A percentile compares a stretch with the other conserved stretches of the same genome.
Evolutionary conservation across 2,329 filamentous ascomycete genomes (phyloP).

Genomic region (Fusarium haematococcum): DNA sequence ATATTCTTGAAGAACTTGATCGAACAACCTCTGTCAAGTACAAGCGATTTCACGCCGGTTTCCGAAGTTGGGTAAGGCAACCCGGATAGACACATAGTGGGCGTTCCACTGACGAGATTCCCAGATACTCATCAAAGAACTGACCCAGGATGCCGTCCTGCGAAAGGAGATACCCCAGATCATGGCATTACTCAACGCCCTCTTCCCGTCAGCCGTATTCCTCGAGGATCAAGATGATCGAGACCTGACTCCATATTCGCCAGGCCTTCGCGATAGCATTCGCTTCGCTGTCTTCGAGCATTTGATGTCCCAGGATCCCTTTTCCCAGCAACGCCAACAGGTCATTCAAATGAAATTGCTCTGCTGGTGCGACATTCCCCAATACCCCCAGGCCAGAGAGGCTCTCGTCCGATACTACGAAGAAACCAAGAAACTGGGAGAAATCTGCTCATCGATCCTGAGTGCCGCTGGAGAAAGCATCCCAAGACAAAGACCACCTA

Average conservation of each 20-base stretch:
- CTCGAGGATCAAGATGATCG: constrained; percentile 37
- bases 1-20: constrained; percentile 48
- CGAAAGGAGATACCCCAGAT: constrained; percentile 35
- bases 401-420: constrained; percentile 48
- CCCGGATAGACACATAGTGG: background rate
- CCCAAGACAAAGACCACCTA: background rate
- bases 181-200: constrained; percentile 52
- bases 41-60: constrained; percentile 47
- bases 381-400: constrained; percentile 45
- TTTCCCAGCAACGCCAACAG: constrained; percentile 33
- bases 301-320: constrained; percentile 44
- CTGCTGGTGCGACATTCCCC: constrained; percentile 48
- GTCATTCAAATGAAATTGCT: constrained; percentile 48
- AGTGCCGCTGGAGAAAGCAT: constrained; percentile 25
- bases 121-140: constrained; percentile 46
- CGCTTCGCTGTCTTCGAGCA: constrained; percentile 51
- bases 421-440: constrained; percentile 51
- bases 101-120: background rate
- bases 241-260: constrained; percentile 46
- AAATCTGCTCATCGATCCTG: constrained; percentile 44
- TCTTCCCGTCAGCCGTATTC: constrained; percentile 47
- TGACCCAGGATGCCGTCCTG: constrained; percentile 19
- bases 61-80: constrained; percentile 48
- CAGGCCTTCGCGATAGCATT: constrained; percentile 50
- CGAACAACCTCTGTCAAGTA: constrained; percentile 46